phyloP scores from a whole-genome alignment of 192 early-diverging fungal genomes.

The Dispira simplex region DNA sequence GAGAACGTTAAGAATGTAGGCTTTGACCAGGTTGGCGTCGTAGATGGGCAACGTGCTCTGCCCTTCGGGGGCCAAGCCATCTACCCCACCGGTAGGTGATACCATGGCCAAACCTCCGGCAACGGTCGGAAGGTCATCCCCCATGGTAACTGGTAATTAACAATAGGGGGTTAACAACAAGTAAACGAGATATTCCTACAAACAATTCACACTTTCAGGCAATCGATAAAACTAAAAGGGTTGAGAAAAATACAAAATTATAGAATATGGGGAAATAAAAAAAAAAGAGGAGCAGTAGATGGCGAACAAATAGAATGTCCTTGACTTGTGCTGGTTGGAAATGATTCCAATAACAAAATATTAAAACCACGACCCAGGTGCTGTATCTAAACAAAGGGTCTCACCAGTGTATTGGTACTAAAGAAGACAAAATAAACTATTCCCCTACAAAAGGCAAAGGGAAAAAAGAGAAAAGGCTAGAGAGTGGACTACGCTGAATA shows the following conservation, averaged over 20 bases:
- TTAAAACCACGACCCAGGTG: background rate
- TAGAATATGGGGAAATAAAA: background rate
- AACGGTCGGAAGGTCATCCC: too few relatives aligned
- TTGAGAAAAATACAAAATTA: background rate
- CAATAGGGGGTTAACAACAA: too few relatives aligned
- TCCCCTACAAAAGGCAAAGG: background rate
- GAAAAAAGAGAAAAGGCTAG: background rate
- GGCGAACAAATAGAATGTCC: background rate
- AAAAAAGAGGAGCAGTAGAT: conserved; percentile 1
- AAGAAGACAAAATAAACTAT: background rate
- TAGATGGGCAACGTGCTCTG: conserved; percentile 13
- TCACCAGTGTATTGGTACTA: background rate
- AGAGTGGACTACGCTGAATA: background rate
- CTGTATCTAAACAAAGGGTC: background rate
- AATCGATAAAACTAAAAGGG: too few relatives aligned
- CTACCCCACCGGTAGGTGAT: too few relatives aligned
- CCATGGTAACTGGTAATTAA: too few relatives aligned
- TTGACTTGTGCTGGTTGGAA: too few relatives aligned
- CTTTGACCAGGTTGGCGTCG: conserved; percentile 44
- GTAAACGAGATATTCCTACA: too few relatives aligned
- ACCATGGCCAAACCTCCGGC: too few relatives aligned
- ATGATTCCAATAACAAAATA: background rate
- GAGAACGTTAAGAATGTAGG: conserved; percentile 53
- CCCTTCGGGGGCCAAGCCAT: too few relatives aligned
- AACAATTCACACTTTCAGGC: too few relatives aligned